A percentile compares a stretch with the other conserved stretches of the same genome.
These are phyloP conservation scores for Suillus ampliporus DNA, from an alignment of 768 basidiomycete species.

Conservation along the genomic window DNA sequence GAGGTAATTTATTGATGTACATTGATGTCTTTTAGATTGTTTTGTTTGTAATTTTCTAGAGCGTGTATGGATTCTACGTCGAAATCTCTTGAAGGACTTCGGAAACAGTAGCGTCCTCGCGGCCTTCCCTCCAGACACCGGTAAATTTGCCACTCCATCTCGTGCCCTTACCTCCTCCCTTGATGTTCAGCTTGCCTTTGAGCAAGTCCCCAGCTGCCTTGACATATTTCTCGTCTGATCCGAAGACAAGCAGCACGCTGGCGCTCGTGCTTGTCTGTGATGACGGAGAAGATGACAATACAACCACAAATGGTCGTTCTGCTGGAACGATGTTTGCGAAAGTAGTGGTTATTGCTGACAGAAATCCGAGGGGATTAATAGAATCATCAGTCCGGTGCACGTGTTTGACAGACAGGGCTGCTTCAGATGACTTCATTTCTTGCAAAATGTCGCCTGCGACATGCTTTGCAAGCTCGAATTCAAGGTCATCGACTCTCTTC, in stretches of 20 bases:
- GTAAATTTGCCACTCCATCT: conserved; percentile 79
- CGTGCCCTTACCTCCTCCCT: conserved; percentile 78
- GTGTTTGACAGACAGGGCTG: conserved; percentile 49
- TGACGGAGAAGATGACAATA: conserved; percentile 70
- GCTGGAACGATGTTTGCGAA: conserved; percentile 37
- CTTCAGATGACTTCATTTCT: conserved; percentile 38
- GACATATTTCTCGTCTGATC: conserved; percentile 63
- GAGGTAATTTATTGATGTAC: conserved; percentile 7
- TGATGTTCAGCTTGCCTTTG: conserved; percentile 62
- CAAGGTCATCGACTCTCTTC: conserved; percentile 73
- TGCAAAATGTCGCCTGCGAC: conserved; percentile 49
- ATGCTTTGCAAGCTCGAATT: conserved; percentile 61
- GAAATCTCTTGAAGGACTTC: conserved; percentile 23
- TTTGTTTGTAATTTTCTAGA: conserved; percentile 14
- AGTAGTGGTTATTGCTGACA: conserved; percentile 60
- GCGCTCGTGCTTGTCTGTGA: conserved; percentile 54
- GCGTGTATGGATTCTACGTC: conserved; percentile 12
- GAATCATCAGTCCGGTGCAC: conserved; percentile 68
- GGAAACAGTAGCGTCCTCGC: conserved; percentile 25
- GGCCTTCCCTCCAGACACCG: conserved; percentile 44
- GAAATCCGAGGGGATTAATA: conserved; percentile 59
- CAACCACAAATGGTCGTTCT: conserved; percentile 46
- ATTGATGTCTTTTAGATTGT: conserved; percentile 4
- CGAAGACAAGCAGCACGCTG: conserved; percentile 63
- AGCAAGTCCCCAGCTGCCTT: conserved; percentile 62